Base-by-base conservation (phyloP, 768 basidiomycete genomes). In the Leccinum obscurum region DNA sequence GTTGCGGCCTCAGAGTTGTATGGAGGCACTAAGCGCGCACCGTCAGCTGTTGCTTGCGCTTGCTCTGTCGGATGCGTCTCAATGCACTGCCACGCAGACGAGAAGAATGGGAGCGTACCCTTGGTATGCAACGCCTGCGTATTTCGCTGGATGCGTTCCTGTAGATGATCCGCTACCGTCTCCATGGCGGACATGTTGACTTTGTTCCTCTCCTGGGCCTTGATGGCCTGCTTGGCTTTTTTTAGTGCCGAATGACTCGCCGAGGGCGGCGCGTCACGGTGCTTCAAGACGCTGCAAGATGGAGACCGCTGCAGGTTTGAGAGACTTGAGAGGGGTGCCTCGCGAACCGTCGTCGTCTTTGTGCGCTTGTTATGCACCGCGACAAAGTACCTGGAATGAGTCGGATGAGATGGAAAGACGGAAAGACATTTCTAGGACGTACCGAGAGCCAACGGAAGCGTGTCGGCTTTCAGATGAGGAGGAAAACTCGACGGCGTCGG, bases 241-340 rank as follows among this genome's bases (percentile, higher is more conserved):
- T 77, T 94, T 92, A 26, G 95, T 96, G 22, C 96, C 96, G 64
- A 99, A 99, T 1, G 90, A 85, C 72, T 94, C 89, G 34, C 96
- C 96, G 2, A 99, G 83, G n/a, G 85, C 80, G 57, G 84, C 90
- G 46, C 88, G 4, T 26, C 26, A 26, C 26, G 26, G 82, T 15
- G 88, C 88, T 54, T 87, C 81, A 44, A 82, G 76, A 60, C 86
- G 83, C 52, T 79, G 66, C 53, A 83, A 76, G 9, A 78, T 73
- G 15, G 85, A 81, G 8, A 81, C 81, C 13, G 79, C 75, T 4
- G 82, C 75, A 14, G 83, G 77, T 17, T 80, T 72, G 41, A 86
- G 77, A 35, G 82, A 81, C 74, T 95, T 94, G 51, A 96, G 80
- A 8, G 79, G 1, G 89, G 80, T 1, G 85, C 80, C 14, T 88